A percentile compares a stretch with the other conserved stretches of the same genome.
These are phyloP conservation scores for Cupressus sempervirens DNA, from an alignment of 75 land plant genomes.

Conservation along the genomic window DNA sequence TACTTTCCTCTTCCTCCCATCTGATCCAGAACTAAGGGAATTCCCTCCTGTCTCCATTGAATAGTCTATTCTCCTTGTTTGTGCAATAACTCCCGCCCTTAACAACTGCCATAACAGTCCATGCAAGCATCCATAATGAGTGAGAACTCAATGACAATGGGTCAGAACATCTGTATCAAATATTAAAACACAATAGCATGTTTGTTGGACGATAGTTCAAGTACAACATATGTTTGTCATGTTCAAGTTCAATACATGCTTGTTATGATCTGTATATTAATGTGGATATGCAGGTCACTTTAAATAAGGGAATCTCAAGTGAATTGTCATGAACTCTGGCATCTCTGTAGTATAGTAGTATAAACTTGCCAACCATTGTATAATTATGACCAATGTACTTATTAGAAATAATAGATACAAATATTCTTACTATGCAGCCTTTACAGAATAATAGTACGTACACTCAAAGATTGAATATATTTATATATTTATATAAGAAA, in stretches of 20 bases:
- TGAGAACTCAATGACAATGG: background rate
- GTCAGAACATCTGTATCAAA: too few species aligned
- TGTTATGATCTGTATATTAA: too few species aligned
- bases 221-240: too few species aligned
- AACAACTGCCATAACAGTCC: background rate
- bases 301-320: too few species aligned
- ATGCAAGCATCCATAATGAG: background rate
- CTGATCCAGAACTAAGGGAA: conserved; percentile 45
- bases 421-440: too few species aligned
- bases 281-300: too few species aligned
- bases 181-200: too few species aligned
- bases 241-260: too few species aligned
- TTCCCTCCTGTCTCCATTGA: conserved; percentile 39
- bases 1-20: conserved; percentile 51
- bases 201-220: too few species aligned
- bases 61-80: background rate
- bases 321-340: background rate
- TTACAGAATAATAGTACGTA: too few species aligned
- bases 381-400: background rate
- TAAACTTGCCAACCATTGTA: background rate
- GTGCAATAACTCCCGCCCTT: background rate
- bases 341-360: background rate
- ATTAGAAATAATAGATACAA: background rate
- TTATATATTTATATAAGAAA: background rate
- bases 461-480: too few species aligned